Evolutionary conservation across 176 grass and related monocot species (phyloP).

Genomic region (Rhynchospora tenuis): DNA sequence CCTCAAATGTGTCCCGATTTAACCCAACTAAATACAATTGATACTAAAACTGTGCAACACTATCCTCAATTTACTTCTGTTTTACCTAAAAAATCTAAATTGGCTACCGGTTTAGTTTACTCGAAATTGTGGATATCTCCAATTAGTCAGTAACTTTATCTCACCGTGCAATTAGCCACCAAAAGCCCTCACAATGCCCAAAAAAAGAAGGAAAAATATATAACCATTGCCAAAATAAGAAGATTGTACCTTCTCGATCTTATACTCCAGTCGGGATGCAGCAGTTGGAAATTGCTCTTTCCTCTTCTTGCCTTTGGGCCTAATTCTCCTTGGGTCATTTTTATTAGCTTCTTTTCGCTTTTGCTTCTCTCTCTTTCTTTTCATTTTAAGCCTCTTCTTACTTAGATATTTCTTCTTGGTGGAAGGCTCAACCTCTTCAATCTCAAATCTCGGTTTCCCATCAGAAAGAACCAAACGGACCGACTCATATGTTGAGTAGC

Average conservation of each 20-base stretch:
- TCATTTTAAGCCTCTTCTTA: conserved; percentile 71
- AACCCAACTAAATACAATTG: not conserved
- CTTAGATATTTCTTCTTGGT: conserved; percentile 56
- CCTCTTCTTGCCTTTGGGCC: conserved; percentile 72
- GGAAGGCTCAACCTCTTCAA: conserved; percentile 68
- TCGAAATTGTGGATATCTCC: not conserved
- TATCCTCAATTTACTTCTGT: not conserved
- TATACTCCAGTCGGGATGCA: conserved; percentile 71
- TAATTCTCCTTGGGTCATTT: conserved; percentile 72
- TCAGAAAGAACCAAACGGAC: conserved; percentile 74
- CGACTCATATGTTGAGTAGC: conserved; percentile 49
- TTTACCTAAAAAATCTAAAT: not conserved
- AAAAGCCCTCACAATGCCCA: not conserved
- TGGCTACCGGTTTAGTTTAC: not conserved
- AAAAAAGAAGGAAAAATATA: conserved; percentile 9
- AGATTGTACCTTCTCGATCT: conserved; percentile 74
- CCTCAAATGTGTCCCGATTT: not conserved
- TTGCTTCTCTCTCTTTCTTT: conserved; percentile 70
- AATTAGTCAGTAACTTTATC: not conserved
- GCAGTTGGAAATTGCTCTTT: conserved; percentile 79
- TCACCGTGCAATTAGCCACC: not conserved
- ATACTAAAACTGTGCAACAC: not conserved
- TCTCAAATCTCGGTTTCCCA: conserved; percentile 80
- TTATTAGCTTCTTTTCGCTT: conserved; percentile 74
- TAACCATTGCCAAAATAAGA: not conserved